Conservation (phyloP, 2,329 filamentous ascomycete species). For the Aspergillus jensenii region DNA sequence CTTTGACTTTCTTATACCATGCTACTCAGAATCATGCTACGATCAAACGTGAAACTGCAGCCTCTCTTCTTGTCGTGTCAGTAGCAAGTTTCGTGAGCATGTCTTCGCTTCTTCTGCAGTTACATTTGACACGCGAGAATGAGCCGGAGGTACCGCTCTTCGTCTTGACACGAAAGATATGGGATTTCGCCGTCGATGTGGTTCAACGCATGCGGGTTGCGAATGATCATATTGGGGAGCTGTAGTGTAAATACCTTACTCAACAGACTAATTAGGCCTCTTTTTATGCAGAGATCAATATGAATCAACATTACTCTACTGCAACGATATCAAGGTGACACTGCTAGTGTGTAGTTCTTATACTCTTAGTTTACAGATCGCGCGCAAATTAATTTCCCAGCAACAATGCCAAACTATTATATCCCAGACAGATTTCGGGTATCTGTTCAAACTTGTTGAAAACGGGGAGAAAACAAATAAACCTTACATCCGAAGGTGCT, state of each 20-base stretch:
- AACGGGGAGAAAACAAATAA: neutral
- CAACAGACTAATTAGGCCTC: neutral
- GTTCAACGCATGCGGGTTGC: slow-evolving; percentile 37
- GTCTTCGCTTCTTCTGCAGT: slow-evolving; percentile 65
- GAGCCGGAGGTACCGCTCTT: slow-evolving; percentile 62
- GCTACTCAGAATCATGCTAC: slow-evolving; percentile 75
- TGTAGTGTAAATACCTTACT: slow-evolving; percentile 14
- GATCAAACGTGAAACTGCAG: slow-evolving; percentile 75
- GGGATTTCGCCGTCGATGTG: slow-evolving; percentile 37
- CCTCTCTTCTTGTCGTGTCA: slow-evolving; percentile 74
- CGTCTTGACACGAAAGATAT: slow-evolving; percentile 46
- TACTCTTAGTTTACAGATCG: neutral
- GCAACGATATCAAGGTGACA: neutral
- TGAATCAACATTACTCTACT: neutral
- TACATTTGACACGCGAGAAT: slow-evolving; percentile 62
- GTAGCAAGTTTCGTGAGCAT: slow-evolving; percentile 75
- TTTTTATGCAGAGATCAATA: neutral
- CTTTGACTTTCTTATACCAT: slow-evolving; percentile 72
- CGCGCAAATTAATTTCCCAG: neutral
- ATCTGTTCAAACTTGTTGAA: slow-evolving; percentile 6
- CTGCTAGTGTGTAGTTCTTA: neutral
- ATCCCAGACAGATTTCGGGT: slow-evolving; percentile 4
- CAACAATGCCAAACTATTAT: neutral
- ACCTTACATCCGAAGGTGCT: neutral
- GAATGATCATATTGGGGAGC: slow-evolving; percentile 27